Base-by-base conservation (phyloP, 2,329 filamentous ascomycete genomes). In the Fusarium nelsonii region DNA sequence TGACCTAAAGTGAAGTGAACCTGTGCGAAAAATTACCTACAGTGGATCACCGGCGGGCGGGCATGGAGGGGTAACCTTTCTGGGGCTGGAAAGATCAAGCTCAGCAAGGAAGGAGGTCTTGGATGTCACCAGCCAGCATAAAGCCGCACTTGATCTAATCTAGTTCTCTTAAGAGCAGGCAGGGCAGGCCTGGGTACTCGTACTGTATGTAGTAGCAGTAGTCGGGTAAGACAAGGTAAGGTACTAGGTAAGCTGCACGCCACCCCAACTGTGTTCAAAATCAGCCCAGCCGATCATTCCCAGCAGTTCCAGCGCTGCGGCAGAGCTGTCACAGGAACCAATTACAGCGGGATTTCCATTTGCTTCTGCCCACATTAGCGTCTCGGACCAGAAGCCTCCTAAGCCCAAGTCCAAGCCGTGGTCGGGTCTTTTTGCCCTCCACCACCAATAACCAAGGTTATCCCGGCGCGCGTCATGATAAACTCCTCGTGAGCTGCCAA, bases 401-500 rank as follows among this genome's bases (percentile, higher is more conserved):
- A 69, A 58, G 51, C 51, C 65, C 55, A 50, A 56, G 32, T 58
- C 51, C 59, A 64, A 63, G 52, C 61, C 51, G 48, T 50, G 44
- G 54, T 64, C 51, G 46, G 56, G 56, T 60, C 55, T 63, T 70
- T 70, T 70, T 53, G 45, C 66, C 50, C 48, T 57, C 53, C 53
- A 52, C 44, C 53, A 58, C 52, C 55, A 23, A 72, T 54, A 70
- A 37, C 71, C 71, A 73, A 73, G 69, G 71, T 71, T 71, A 71
- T 70, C 70, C 72, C 70, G 55, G 72, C 62, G 72, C 69, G 68
- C 73, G 73, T 74, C 73, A 74, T 74, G 69, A 70, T 63, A 68
- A 73, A 71, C 65, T 74, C 71, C 64, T 73, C 65, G 68, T 68
- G 65, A 70, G 53, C 62, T 48, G 40, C 59, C 71, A 73, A 70